Conservation (phyloP, 2,329 filamentous ascomycete genomes). For the Hortaea sp. region DNA sequence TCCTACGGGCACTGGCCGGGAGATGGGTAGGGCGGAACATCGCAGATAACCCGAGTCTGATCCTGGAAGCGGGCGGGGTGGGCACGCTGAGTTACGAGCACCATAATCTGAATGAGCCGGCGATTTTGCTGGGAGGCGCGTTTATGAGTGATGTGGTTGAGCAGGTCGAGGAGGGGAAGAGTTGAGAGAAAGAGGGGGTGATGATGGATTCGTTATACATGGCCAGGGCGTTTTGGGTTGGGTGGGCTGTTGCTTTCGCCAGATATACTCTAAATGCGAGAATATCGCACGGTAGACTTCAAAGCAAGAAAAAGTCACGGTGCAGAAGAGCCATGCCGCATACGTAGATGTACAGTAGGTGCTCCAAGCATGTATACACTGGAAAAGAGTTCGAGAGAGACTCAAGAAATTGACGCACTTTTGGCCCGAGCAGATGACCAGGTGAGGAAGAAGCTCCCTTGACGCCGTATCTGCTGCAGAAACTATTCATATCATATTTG, state of each 20-base stretch:
- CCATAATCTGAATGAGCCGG: slow-evolving; percentile 39
- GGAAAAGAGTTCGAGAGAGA: background rate
- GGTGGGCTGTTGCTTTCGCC: no score
- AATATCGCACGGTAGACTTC: no score
- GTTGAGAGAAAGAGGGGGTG: background rate
- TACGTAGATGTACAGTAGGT: background rate
- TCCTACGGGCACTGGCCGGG: slow-evolving; percentile 77
- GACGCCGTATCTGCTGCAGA: background rate
- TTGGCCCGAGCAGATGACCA: background rate
- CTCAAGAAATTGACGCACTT: background rate
- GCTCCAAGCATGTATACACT: background rate
- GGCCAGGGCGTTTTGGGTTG: no score
- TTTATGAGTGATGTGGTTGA: slow-evolving; percentile 42
- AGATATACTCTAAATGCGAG: no score
- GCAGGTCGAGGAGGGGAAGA: slow-evolving; percentile 22
- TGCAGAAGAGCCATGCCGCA: background rate
- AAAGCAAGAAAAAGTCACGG: no score
- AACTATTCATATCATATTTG: background rate
- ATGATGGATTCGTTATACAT: no score
- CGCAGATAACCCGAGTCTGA: slow-evolving; percentile 63
- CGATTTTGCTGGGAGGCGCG: slow-evolving; percentile 41
- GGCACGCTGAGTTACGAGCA: slow-evolving; percentile 45
- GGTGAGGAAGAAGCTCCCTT: background rate
- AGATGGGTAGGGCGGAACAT: slow-evolving; percentile 70
- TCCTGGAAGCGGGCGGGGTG: slow-evolving; percentile 59